These are phyloP conservation scores for Tausonia pullulans DNA, from an alignment of 1,284 basidiomycete species.

Conservation along the genomic window DNA sequence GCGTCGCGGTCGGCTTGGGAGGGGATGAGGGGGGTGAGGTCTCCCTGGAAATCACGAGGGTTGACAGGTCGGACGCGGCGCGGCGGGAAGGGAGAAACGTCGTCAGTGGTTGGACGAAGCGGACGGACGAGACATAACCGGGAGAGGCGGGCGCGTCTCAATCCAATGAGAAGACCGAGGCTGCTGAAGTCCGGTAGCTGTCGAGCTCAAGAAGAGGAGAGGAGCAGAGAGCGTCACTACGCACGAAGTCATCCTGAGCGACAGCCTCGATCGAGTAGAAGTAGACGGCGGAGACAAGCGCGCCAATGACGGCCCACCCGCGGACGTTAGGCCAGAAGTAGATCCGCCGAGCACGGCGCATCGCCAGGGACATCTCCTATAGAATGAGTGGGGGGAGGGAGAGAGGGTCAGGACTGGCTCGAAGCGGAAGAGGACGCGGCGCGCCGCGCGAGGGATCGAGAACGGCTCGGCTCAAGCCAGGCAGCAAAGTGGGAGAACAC, in stretches of 20 bases:
- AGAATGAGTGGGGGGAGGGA: background rate
- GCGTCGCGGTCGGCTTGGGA: background rate
- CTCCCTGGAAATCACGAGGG: background rate
- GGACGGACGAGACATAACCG: background rate
- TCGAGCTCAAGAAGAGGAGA: background rate
- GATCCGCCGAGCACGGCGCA: conserved; percentile 10
- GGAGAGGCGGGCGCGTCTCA: background rate
- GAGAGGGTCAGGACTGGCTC: background rate
- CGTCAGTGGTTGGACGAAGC: background rate
- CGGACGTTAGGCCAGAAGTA: conserved; percentile 15
- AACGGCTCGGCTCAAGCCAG: too few relatives aligned
- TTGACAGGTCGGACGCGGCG: background rate
- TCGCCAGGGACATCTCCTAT: conserved; percentile 13
- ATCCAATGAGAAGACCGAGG: background rate
- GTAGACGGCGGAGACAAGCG: conserved; percentile 58
- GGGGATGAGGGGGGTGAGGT: conserved; percentile 13
- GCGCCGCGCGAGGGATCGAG: too few relatives aligned
- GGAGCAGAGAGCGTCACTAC: conserved; percentile 14
- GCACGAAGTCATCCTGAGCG: conserved; percentile 76
- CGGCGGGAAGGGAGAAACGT: background rate
- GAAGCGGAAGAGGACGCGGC: background rate
- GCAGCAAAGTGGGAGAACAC: background rate
- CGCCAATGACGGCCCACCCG: background rate
- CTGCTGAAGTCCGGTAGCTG: background rate
- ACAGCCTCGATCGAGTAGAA: conserved; percentile 87